Evolutionary conservation across 2,329 filamentous ascomycete genomes (phyloP), one percentile per base, ranked within the genome.

Genomic region (Coniochaeta sp.): DNA sequence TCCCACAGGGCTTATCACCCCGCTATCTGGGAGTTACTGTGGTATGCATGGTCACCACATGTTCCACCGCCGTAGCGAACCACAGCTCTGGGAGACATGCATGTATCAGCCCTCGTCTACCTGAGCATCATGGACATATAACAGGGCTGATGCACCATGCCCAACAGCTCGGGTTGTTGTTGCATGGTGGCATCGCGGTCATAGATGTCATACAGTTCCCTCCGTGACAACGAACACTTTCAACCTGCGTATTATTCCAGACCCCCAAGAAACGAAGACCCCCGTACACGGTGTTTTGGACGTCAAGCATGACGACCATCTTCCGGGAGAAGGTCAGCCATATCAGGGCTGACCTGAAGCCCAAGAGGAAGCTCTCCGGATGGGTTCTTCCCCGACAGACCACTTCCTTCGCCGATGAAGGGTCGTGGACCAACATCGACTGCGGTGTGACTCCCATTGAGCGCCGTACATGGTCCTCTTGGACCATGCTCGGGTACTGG

Each of bases 271-370:
- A n/a, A 22, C 33, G 16, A 20, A 38, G 33, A 20, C 16, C 33
- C 33, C 22, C 33, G 22, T 38, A 38, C n/a, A n/a, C n/a, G n/a
- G n/a, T n/a, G n/a, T n/a, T n/a, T n/a, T n/a, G n/a, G n/a, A n/a
- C 3, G 7, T 38, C 18, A 8, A 38, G 12, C 16, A 38, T 38
- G 33, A 9, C 33, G 14, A 20, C 18, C 28, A 52, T 55, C 30
- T 38, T 63, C n/a, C 59, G 59, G 28, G 54, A 59, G 31, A 59
- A 67, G 16, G 42, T 66, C 48, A 53, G 56, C 10, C 55, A 57
- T 45, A 57, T 64, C 51, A 67, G 67, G 55, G 60, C 57, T 26
- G 57, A 64, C 35, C 54, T 67, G 12, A 65, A 63, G 55, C 55
- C 59, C 27, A 42, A 42, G 38, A 42, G 38, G 38, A 42, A 13